Evolutionary conservation across 176 grass and related monocot genomes (phyloP), one percentile per base, ranked within the genome.

Genomic region (Oryza rufipogon): DNA sequence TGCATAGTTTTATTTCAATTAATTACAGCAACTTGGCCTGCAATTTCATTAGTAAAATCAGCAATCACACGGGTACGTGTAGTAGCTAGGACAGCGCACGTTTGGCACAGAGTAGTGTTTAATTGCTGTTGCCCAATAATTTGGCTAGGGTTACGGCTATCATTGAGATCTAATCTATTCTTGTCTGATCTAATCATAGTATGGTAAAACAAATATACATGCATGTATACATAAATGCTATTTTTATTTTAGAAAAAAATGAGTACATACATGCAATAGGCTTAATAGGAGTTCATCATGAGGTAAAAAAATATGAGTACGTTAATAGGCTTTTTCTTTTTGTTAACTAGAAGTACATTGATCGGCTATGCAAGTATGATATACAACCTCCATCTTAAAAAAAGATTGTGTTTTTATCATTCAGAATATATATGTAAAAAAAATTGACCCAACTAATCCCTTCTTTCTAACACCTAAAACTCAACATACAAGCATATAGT

Each of bases 41-140:
- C 45, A 46, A 82, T 58, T 67, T 66, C 9, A 17, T 47, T 16
- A 30, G 23, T 69, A 36, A 47, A 32, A 47, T 61, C 34, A 33
- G 28, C 17, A 17, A 47, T 8, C 69, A 32, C 77, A 52, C 39
- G 39, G 54, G 44, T 58, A 90, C 73, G 68, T 68, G 11, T 70
- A 73, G 46, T 77, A 86, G 19, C 54, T 58, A 58, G 54, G 54
- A 58, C 88, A 82, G 67, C 66, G 66, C 83, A 82, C 45, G 79
- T 73, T 82, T 58, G 54, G 73, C 42, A 10, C 19, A 26, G 25
- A 26, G 7, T 30, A n/a, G 19, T 14, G 78, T 34, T 70, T 19
- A 38, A 69, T 74, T 66, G 0, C 5, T 9, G 65, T 80, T n/a
- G 10, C 76, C 16, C 58, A 41, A 74, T 74, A 54, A 80, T 86